Evolutionary conservation across 768 basidiomycete species (phyloP).

Genomic region (Hericium coralloides): DNA sequence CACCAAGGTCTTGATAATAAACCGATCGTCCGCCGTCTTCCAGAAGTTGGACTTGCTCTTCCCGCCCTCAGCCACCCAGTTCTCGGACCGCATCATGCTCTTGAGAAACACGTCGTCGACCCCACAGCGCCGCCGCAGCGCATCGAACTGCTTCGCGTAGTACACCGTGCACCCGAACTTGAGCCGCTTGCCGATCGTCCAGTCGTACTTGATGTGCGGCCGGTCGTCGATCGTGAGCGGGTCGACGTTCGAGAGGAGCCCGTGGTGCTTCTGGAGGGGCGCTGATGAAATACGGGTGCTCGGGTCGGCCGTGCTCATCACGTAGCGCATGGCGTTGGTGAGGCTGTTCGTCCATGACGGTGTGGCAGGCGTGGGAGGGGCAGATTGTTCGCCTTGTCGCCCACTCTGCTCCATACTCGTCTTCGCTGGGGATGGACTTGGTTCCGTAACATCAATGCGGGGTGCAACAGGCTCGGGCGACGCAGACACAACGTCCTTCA

Average conservation of each 20-base stretch:
- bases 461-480: not conserved
- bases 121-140: slow-evolving; percentile 54
- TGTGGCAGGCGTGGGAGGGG: slow-evolving; percentile 5
- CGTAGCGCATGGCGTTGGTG: slow-evolving; percentile 49
- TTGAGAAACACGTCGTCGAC: slow-evolving; percentile 48
- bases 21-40: slow-evolving; percentile 70
- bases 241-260: slow-evolving; percentile 30
- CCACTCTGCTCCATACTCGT: slow-evolving; percentile 4
- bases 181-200: slow-evolving; percentile 64
- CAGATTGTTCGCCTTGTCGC: slow-evolving; percentile 1
- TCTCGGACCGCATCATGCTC: slow-evolving; percentile 49
- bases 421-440: slow-evolving; percentile 1
- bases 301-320: slow-evolving; percentile 33
- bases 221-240: slow-evolving; percentile 47
- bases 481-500: not conserved
- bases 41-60: slow-evolving; percentile 79
- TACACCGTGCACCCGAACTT: slow-evolving; percentile 79
- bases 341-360: slow-evolving; percentile 46
- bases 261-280: slow-evolving; percentile 37
- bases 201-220: slow-evolving; percentile 80
- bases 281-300: slow-evolving; percentile 17
- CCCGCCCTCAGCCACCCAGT: slow-evolving; percentile 72
- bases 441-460: not conserved
- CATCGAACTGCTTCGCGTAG: slow-evolving; percentile 75
- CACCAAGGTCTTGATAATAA: slow-evolving; percentile 79